Evolutionary conservation across 1,284 basidiomycete genomes (phyloP).

Genomic region (Apiotrichum sp.): DNA sequence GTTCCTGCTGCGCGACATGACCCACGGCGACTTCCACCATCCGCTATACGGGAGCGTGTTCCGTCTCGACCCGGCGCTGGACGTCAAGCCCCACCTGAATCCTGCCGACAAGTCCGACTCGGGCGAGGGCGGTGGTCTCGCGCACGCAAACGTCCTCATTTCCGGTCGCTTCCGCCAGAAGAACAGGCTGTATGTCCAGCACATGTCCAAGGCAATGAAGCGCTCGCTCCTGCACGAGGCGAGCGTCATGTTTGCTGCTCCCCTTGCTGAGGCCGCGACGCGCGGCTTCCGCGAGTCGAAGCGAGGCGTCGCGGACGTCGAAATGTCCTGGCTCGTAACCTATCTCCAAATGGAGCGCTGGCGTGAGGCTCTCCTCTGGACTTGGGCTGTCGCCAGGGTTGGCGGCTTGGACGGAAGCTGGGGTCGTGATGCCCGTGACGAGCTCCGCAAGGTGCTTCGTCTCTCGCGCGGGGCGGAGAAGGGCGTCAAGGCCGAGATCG

Average conservation of each 20-base stretch:
- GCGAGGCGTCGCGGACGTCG: conserved; percentile 32
- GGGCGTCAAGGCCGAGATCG: conserved; percentile 4
- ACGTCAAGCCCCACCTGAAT: conserved; percentile 21
- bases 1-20: conserved; percentile 29
- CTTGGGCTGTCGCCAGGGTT: conserved; percentile 31
- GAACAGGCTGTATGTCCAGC: conserved; percentile 32
- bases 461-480: conserved; percentile 12
- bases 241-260: conserved; percentile 30
- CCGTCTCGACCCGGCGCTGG: conserved; percentile 29
- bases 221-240: conserved; percentile 29
- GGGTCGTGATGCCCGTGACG: conserved; percentile 21
- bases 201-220: conserved; percentile 35
- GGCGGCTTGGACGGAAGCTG: conserved; percentile 31
- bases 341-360: conserved; percentile 39
- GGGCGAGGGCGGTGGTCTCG: conserved; percentile 42
- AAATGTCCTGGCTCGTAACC: conserved; percentile 34
- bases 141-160: conserved; percentile 31
- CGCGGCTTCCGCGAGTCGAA: conserved; percentile 33
- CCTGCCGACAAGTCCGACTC: conserved; percentile 19
- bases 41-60: conserved; percentile 32
- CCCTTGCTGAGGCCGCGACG: conserved; percentile 24
- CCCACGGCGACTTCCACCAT: conserved; percentile 32
- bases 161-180: conserved; percentile 27
- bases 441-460: conserved; percentile 21
- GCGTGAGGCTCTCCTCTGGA: conserved; percentile 40